These are phyloP conservation scores for Aspergillus egyptiacus DNA, from an alignment of 495 filamentous ascomycete genomes.

Conservation along the genomic window DNA sequence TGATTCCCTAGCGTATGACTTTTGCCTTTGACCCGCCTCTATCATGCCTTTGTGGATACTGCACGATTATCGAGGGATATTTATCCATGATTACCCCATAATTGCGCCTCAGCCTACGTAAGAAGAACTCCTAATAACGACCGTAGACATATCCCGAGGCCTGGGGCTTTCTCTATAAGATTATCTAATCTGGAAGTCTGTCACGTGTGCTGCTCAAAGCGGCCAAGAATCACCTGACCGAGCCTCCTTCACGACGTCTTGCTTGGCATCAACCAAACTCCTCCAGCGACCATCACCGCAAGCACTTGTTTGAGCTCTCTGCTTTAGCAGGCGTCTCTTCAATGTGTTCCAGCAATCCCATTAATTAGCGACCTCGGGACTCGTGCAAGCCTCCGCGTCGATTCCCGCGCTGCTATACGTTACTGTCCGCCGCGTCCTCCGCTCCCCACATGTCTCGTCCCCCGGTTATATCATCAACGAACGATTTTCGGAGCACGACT, in stretches of 20 bases:
- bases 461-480: constrained; percentile 40
- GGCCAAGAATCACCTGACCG: constrained; percentile 33
- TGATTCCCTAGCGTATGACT: constrained; percentile 31
- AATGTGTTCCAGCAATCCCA: constrained; percentile 24
- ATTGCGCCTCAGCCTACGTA: too few relatives aligned
- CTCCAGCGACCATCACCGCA: constrained; percentile 25
- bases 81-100: too few relatives aligned
- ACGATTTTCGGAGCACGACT: constrained; percentile 33
- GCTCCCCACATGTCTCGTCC: constrained; percentile 50
- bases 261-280: constrained; percentile 42
- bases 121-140: too few relatives aligned
- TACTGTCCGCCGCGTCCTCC: constrained; percentile 32
- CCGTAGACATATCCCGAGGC: too few relatives aligned
- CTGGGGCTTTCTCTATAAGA: not conserved
- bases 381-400: constrained; percentile 21
- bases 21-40: constrained; percentile 1
- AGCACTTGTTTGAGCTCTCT: constrained; percentile 11
- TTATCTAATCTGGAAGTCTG: not conserved
- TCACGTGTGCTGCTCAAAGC: constrained; percentile 18
- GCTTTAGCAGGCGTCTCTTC: constrained; percentile 20
- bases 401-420: constrained; percentile 28
- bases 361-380: constrained; percentile 22
- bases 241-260: constrained; percentile 30
- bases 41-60: constrained; percentile 9
- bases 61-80: constrained; percentile 1